Base-by-base conservation (phyloP, 2,329 filamentous ascomycete species). In the Thielaviopsis ethacetica region DNA sequence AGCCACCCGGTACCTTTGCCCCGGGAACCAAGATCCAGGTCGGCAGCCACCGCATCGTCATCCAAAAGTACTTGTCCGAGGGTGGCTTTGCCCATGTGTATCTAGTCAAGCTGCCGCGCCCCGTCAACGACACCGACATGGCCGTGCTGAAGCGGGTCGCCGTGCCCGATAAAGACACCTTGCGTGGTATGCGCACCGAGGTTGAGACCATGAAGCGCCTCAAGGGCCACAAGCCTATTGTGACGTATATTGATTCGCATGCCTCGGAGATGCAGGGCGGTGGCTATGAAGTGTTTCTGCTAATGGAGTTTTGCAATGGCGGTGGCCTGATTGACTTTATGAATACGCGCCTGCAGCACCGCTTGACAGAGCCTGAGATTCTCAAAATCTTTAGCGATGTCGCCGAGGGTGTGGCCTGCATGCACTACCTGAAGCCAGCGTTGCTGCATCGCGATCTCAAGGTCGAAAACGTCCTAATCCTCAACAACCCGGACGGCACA, bases 171-270 rank as follows among this genome's bases (percentile, higher is more conserved):
- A 96, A 95, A 77, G 88, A 95, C 64, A 83, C 91, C 61, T 77
- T 98, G 73, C 87, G 88, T 63, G 91, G 88, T 71, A 97, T 98
- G 93, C 84, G 93, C 71, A 97, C 85, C 65, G 93, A 98, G 77
- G 93, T 98, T 65, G 93, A 98, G 75, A 98, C 93, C 15, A 98
- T 98, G 93, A 98, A 98, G 83, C 91, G 93, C 72, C 79, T 98
- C 66, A 95, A 95, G 76, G 93, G 93, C 60, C 93, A 97, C 78
- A 83, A 84, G 63, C 86, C 93, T 66, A 97, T 98, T 68, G 93
- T 98, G 66, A 96, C 86, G 61, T 98, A 98, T 73, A 91, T 97
- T 70, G 93, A 98, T 75, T 97, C 91, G 64, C 93, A 98, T 72
- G 93, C 93, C 44, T 96, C 90, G 17, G 91, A 97, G 72, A 76